Base-by-base conservation (phyloP, 306 rosid species). In the Crotalaria pallida region DNA sequence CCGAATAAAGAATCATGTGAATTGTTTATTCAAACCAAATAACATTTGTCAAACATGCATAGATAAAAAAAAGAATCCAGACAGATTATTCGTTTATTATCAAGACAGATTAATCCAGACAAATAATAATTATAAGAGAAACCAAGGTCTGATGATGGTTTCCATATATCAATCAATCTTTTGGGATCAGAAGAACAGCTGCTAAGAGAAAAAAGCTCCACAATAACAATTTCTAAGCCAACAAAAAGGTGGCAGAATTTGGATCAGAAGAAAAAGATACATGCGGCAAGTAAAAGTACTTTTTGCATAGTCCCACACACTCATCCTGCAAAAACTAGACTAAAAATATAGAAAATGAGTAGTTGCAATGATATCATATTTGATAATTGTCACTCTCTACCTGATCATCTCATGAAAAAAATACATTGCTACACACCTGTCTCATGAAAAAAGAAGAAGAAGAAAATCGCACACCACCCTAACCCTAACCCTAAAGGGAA, bases 1-100 rank as follows among this genome's bases (percentile, higher is more conserved):
- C 91, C 13, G 85, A 80, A 74, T 94, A 89, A 56, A 94, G 96
- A 77, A 89, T 80, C 70, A 91, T 33, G 65, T 94, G 99, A 71
- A 94, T 97, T 94, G 86, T n/a, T n/a, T 50, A 75, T 76, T n/a
- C 72, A 76, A 69, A 70, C 69, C 77, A 80, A 44, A 83, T 66
- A 65, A 48, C 22, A 19, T 43, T 15, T 3, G 53, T 80, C 57
- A 73, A 58, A 56, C 65, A 72, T 3, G 15, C 58, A 60, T 38
- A 36, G 16, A 27, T 11, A n/a, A 52, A 3, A 34, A 34, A 51
- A 48, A 0, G 8, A 45, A 17, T 57, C 63, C n/a, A 52, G 21
- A 16, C 21, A 66, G 15, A 10, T 58, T 3, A 53, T 19, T 27
- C 56, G 0, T 19, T 18, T 50, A 24, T 49, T 2, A 19, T n/a